These are phyloP conservation scores for Phytophthora parvispora DNA, from an alignment of 352 stramenopile genomes.

Conservation along the genomic window DNA sequence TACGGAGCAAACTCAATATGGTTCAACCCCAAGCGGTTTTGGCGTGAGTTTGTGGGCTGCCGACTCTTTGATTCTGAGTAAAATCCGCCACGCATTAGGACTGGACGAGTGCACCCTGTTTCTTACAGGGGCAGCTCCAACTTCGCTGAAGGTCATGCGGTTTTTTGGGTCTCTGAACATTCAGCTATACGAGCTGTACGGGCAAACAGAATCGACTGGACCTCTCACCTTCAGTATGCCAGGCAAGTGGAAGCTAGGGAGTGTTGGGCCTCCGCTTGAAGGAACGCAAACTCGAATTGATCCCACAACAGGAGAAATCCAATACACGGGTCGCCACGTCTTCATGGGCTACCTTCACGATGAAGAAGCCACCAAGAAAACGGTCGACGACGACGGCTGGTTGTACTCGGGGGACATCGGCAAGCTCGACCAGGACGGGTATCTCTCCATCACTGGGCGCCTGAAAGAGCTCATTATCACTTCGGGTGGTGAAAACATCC, in stretches of 20 bases:
- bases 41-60: conserved; percentile 83
- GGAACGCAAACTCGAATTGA: conserved; percentile 64
- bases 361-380: conserved; percentile 62
- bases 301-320: conserved; percentile 42
- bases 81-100: conserved; percentile 81
- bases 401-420: conserved; percentile 92
- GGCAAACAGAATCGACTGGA: conserved; percentile 93
- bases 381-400: conserved; percentile 84
- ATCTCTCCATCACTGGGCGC: conserved; percentile 93
- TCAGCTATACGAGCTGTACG: conserved; percentile 93
- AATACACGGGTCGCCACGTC: conserved; percentile 51
- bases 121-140: conserved; percentile 88
- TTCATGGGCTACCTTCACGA: conserved; percentile 82
- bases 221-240: conserved; percentile 78
- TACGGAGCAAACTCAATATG: conserved; percentile 74
- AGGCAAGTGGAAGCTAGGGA: conserved; percentile 91
- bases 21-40: conserved; percentile 51
- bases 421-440: conserved; percentile 82
- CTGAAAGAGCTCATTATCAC: conserved; percentile 97
- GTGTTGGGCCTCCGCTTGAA: conserved; percentile 71
- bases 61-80: conserved; percentile 85
- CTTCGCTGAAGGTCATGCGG: conserved; percentile 62
- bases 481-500: conserved; percentile 93
- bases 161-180: conserved; percentile 97
- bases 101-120: conserved; percentile 87